Percentiles rank a stretch among this genome's conserved stretches.
Evolutionary conservation across 305 asterid species (phyloP).

Genomic region (Striga hermonthica): DNA sequence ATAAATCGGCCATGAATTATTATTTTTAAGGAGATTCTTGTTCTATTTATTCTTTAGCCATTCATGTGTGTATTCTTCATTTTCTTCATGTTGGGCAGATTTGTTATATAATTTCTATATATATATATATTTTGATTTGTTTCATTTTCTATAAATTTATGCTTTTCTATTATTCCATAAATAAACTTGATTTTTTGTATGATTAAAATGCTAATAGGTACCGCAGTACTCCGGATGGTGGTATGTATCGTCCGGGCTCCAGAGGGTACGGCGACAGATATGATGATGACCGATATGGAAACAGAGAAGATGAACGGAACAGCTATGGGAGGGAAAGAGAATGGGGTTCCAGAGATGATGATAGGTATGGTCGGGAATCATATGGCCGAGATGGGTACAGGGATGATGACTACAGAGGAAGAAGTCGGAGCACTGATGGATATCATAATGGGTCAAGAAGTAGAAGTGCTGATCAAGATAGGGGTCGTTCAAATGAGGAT

Average conservation of each 20-base stretch:
- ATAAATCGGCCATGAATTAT: not conserved
- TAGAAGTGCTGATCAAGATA: conserved; percentile 74
- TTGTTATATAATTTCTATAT: too few species aligned
- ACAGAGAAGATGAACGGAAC: conserved; percentile 59
- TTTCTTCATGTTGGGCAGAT: not conserved
- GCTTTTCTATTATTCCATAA: conserved; percentile 1
- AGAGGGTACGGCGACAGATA: conserved; percentile 67
- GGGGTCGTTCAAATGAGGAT: conserved; percentile 58
- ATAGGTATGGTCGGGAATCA: conserved; percentile 63
- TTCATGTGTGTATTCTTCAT: conserved; percentile 2
- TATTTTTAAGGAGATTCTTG: conserved; percentile 15
- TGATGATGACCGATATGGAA: conserved; percentile 69
- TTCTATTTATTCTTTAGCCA: not conserved
- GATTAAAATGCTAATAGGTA: conserved; percentile 44
- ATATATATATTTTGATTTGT: conserved; percentile 2
- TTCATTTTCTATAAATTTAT: not conserved
- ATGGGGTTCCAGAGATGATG: conserved; percentile 53
- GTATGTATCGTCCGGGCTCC: conserved; percentile 72
- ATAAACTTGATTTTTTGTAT: not conserved
- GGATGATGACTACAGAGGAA: conserved; percentile 69
- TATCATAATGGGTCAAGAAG: conserved; percentile 68
- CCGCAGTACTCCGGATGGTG: conserved; percentile 55
- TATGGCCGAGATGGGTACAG: conserved; percentile 60
- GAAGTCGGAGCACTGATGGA: conserved; percentile 56
- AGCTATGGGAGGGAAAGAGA: conserved; percentile 64